Evolutionary conservation across 352 stramenopile species (phyloP), one percentile per base, ranked within the genome.

Genomic region (Thraustochytrium striatum): DNA sequence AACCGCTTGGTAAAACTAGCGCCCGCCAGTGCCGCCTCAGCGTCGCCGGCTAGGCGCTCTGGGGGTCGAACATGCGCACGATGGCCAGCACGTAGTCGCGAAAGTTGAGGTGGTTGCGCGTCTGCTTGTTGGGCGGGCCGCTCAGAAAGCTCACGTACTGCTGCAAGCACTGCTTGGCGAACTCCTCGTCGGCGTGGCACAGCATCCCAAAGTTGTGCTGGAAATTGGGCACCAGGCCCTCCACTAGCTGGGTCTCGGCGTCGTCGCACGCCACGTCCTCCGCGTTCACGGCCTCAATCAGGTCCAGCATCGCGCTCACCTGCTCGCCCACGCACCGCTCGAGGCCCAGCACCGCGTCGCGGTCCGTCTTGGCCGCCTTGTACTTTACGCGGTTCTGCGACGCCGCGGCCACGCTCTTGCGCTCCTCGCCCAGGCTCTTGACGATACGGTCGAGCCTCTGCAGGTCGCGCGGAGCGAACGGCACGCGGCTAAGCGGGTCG

Each of bases 201-300:
- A 75, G 21, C 16, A 75, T 9, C 1, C 68, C 65, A 25, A 75
- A 75, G 25, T 75, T 75, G 32, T 75, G 65, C 41, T 75, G 65
- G 13, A 75, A 75, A 21, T 21, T 70, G 32, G 65, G 65, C 30
- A 61, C 30, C 19, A 62, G 43, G 16, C 44, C 44, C 8, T 25
- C 25, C 11, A 75, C 3, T 8, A 75, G 21, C 30, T 30, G 11
- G 21, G 43, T 30, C 39, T 58, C 65, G 7, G 65, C 65, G 9
- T 75, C 65, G 19, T 75, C 47, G 43, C 8, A 35, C 36, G 43
- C 44, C 8, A 70, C 5, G 7, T 39, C 2, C 16, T 41, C 65
- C 13, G 58, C 50, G 36, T 75, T 75, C 8, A 75, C 65, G 5
- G 43, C 65, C n/a, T 75, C 65, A 16, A 75, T 72, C n/a, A 68